Evolutionary conservation across 345 rosid species (phyloP), one percentile per base, ranked within the genome.

Genomic region (Gossypium raimondii): DNA sequence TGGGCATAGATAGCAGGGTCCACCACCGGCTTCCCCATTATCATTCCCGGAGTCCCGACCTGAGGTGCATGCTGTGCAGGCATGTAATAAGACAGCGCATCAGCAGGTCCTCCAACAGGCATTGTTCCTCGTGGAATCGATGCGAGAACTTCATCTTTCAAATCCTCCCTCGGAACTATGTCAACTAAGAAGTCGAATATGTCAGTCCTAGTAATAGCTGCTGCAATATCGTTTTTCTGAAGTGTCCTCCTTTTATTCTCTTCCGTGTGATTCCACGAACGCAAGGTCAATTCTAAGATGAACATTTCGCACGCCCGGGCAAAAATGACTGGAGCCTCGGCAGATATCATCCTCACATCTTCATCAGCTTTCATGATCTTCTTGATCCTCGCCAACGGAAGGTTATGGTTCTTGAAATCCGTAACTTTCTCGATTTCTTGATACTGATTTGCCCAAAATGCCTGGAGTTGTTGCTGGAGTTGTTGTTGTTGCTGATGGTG

Each of bases 361-460:
- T 94, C 98, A 11, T 94, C 98, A 0, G 98, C 98, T 80, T 94
- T 94, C 98, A 94, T 94, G 89, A 94, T 94, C 82, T 94, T 94
- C 90, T 94, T 94, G 86, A 94, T 94, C 82, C 98, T 87, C 0
- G 98, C 98, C 3, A 94, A 73, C 0, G 99, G 98, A 79, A 95
- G 93, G 86, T 92, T 92, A 74, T 95, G 99, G 81, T 89, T 89
- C 88, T 90, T 94, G 85, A 94, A 94, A 78, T 92, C 98, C 0
- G 88, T 82, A 43, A 90, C 91, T 61, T 86, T 90, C 73, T 89
- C 97, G 2, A 95, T 89, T 56, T 95, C 98, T 69, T 91, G 90
- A 82, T 85, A 87, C 73, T 95, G 99, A 44, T 78, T 88, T 61
- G 85, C 87, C 98, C 98, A 94, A 66, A 94, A 94, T 17, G 86